Base-by-base conservation (phyloP, 352 stramenopile genomes). In the Halophytophthora polymorphica region DNA sequence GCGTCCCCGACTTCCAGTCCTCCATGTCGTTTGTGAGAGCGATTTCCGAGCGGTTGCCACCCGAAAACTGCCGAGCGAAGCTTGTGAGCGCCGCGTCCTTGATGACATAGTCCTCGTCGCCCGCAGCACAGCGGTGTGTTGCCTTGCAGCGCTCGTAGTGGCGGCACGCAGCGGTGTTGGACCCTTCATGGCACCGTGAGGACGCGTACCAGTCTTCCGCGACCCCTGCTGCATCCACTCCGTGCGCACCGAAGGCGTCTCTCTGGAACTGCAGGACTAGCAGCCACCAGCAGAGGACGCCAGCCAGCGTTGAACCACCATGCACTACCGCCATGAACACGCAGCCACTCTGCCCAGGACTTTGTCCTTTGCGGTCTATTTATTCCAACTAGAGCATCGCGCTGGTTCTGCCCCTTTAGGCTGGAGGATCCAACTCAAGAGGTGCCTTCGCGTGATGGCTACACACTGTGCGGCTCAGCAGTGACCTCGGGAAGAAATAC, bases 81-180 rank as follows among this genome's bases (percentile, higher is more conserved):
- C 94, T 93, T 35, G 67, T 61, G 1, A 77, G 76, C 10, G 49
- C 55, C 2, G 71, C 87, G 8, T 65, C 62, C 11, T 65, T 77
- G 46, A 97, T 84, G 43, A 93, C 73, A 52, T 98, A 98, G 50
- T 96, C 80, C 79, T 93, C 80, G 21, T 90, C 77, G 2, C 83
- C 96, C 33, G 88, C 77, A 37, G 86, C 85, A 55, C 96, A 99
- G 19, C 93, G 78, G 61, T 97, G 86, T 1, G 93, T 98, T 18
- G 74, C 74, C 76, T 98, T 98, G 67, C 96, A 99, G 19, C 93
- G 87, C 62, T 98, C 89, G 55, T 98, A 98, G 28, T 73, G 66
- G 12, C 25, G 45, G 47, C 83, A 93, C 1, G 49, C 43, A 29
- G 53, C 36, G 6, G 69, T 61, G 14, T 37, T 51, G 0, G 78